Percentiles rank a stretch among this genome's conserved stretches.
phyloP scores from a whole-genome alignment of 345 rosid species.

The Rhodamnia argentea region DNA sequence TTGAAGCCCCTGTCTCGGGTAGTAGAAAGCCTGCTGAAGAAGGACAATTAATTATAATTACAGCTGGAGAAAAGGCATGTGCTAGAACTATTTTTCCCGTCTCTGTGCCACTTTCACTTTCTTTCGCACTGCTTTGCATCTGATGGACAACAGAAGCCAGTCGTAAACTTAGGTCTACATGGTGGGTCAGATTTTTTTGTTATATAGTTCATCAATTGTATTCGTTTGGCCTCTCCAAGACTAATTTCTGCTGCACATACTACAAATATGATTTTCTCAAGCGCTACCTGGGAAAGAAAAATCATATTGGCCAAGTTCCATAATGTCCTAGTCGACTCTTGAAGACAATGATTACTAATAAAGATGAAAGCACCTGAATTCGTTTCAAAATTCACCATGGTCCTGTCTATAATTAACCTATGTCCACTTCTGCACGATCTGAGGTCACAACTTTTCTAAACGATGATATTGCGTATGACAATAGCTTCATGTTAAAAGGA shows the following conservation, averaged over 20 bases:
- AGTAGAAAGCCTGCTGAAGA: conserved; percentile 97
- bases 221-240: background rate
- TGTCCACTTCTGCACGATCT: background rate
- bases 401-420: background rate
- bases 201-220: background rate
- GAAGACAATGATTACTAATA: background rate
- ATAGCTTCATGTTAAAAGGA: background rate
- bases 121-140: background rate
- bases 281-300: background rate
- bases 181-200: background rate
- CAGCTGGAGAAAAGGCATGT: conserved; percentile 88
- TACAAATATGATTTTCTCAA: background rate
- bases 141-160: background rate
- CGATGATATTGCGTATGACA: background rate
- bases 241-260: background rate
- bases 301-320: background rate
- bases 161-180: background rate
- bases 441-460: background rate
- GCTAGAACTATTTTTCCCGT: background rate
- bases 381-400: background rate
- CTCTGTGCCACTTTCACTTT: background rate
- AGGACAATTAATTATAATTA: conserved; percentile 84
- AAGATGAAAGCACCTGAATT: background rate
- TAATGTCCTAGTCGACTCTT: background rate
- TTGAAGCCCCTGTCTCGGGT: conserved; percentile 96